Evolutionary conservation across 495 filamentous ascomycete species (phyloP), one percentile per base, ranked within the genome.

Genomic region (Hypomontagnella submonticulosa): DNA sequence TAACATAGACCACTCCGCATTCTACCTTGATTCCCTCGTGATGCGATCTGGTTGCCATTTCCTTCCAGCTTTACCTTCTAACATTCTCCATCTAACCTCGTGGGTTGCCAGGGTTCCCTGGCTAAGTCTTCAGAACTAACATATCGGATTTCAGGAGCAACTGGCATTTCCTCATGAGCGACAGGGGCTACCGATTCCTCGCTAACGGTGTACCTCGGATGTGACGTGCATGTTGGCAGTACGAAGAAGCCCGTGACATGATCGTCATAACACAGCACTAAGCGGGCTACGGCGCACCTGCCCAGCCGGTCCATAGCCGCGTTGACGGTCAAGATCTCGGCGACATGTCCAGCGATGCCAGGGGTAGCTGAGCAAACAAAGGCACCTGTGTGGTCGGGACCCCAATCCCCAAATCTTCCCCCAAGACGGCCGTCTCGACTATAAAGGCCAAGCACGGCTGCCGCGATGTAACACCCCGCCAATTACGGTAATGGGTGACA

Each of bases 381-480:
- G 4, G 55, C 23, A 10, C 33, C 7, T 16, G 11, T n/a, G 19
- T 30, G 43, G 43, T 7, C 19, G 13, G 32, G 8, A 55, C 38
- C 51, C 34, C 7, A 43, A 43, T 55, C 32, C 23, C 37, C 34
- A 47, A 57, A 57, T 37, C 11, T 47, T 7, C 33, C 49, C 27
- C 46, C 42, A 32, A 49, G 30, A 57, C 43, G 52, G 36, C 32
- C 23, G 10, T 33, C 30, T 16, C 16, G 33, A 51, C 51, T 52
- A 38, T 8, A 47, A 51, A 57, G 7, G 38, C n/a, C 46, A 52
- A 61, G 52, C 50, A 44, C 47, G 53, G 34, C 43, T 41, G 46
- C 27, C n/a, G 40, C 47, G 64, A 67, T 67, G 64, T 56, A 67
- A 67, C 64, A 67, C 57, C 64, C 64, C 64, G 57, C 64, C 48